These are phyloP conservation scores for Aspergillaceae sp. DNA, from an alignment of 2,329 filamentous ascomycete species.

Conservation along the genomic window DNA sequence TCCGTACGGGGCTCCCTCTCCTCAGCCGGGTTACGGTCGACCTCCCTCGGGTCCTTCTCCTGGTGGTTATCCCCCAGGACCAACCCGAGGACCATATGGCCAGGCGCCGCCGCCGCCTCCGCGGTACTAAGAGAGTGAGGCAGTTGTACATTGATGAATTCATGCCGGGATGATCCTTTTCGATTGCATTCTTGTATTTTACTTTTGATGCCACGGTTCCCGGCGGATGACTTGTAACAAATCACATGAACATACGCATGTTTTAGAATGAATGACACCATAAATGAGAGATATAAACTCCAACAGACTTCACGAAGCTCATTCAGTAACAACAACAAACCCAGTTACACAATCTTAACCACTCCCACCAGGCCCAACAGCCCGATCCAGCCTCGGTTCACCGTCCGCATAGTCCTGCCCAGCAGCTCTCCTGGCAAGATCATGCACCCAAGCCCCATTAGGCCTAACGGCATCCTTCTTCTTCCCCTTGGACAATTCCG, in stretches of 20 bases:
- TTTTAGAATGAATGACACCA: neutral
- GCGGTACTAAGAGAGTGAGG: slow-evolving; percentile 12
- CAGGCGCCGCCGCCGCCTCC: slow-evolving; percentile 15
- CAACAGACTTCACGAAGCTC: neutral
- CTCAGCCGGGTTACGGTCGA: too few species aligned
- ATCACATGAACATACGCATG: too few species aligned
- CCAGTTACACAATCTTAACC: slow-evolving; percentile 13
- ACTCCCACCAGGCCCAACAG: slow-evolving; percentile 15
- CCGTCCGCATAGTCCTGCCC: slow-evolving; percentile 48
- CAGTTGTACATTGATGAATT: too few species aligned
- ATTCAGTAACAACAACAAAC: too few species aligned
- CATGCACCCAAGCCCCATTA: slow-evolving; percentile 61
- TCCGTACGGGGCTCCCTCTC: too few species aligned
- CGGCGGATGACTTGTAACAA: too few species aligned
- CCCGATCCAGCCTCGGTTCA: slow-evolving; percentile 50
- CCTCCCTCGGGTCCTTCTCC: too few species aligned
- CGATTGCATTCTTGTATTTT: too few species aligned
- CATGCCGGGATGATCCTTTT: too few species aligned
- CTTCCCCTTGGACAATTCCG: slow-evolving; percentile 53
- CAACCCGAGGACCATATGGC: slow-evolving; percentile 7
- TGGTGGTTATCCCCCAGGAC: too few species aligned
- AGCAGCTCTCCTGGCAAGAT: slow-evolving; percentile 61
- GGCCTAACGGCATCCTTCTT: slow-evolving; percentile 41
- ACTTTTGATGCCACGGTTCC: too few species aligned
- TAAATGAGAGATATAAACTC: too few species aligned